A percentile compares a stretch with the other conserved stretches of the same genome.
These are phyloP conservation scores for Arctium minus DNA, from an alignment of 129 eudicot species.

Conservation along the genomic window DNA sequence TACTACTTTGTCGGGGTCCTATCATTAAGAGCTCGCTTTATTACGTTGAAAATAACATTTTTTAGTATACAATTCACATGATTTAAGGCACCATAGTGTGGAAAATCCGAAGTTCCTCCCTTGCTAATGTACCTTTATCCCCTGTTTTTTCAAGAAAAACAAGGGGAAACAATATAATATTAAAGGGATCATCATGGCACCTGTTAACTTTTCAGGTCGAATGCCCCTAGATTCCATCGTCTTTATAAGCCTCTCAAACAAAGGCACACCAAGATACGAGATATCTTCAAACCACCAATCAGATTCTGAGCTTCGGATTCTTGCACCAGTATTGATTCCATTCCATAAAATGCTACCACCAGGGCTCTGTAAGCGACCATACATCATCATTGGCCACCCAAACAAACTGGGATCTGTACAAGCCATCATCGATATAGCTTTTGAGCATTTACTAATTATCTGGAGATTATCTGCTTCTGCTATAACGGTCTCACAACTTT, in stretches of 20 bases:
- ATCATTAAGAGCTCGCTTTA: not conserved
- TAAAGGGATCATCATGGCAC: constrained; percentile 31
- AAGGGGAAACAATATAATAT: not conserved
- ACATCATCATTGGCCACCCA: constrained; percentile 99
- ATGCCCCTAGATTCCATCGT: constrained; percentile 71
- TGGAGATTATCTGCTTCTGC: constrained; percentile 63
- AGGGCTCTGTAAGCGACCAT: constrained; percentile 94
- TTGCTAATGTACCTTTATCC: not conserved
- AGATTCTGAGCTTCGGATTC: constrained; percentile 67
- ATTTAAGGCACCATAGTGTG: not conserved
- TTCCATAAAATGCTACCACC: constrained; percentile 98
- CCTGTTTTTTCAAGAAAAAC: not conserved
- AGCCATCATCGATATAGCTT: constrained; percentile 71
- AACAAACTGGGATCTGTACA: constrained; percentile 89
- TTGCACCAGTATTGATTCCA: constrained; percentile 95
- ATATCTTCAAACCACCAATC: constrained; percentile 98
- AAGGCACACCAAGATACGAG: constrained; percentile 64
- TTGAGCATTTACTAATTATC: constrained; percentile 55
- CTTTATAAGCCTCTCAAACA: constrained; percentile 69
- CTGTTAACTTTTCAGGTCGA: constrained; percentile 69
- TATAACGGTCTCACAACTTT: constrained; percentile 60
- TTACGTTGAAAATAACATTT: not conserved
- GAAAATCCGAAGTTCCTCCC: not conserved
- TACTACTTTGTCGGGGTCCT: not conserved
- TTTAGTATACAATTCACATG: not conserved